These are phyloP conservation scores for Orbilia brochopaga DNA, from an alignment of 2,329 filamentous ascomycete genomes.

Conservation along the genomic window DNA sequence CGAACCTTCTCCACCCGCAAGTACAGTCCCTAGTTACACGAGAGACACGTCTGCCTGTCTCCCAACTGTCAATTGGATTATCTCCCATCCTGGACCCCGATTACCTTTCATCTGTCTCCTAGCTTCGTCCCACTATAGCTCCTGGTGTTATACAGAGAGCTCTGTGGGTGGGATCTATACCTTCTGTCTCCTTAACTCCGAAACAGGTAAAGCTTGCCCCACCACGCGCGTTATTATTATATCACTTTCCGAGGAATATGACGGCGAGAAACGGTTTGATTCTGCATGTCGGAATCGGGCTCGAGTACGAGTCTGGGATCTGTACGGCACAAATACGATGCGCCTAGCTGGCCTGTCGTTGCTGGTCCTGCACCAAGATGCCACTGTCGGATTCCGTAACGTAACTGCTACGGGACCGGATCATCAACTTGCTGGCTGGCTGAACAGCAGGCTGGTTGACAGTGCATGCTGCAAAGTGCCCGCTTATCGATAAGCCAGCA, in stretches of 20 bases:
- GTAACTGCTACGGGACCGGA: too few relatives aligned
- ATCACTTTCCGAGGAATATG: neutral
- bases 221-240: constrained; percentile 5
- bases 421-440: too few relatives aligned
- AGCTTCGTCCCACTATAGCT: constrained; percentile 4
- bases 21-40: neutral
- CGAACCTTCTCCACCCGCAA: neutral
- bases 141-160: constrained; percentile 17
- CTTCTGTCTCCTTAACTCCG: neutral
- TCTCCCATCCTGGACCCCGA: constrained; percentile 9
- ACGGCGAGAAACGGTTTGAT: too few relatives aligned
- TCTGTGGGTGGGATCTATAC: constrained; percentile 11
- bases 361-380: too few relatives aligned
- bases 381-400: too few relatives aligned
- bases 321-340: too few relatives aligned
- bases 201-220: constrained; percentile 39
- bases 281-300: too few relatives aligned
- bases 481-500: neutral
- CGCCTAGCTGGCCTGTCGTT: too few relatives aligned
- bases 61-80: neutral
- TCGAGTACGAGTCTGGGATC: too few relatives aligned
- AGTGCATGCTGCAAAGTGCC: neutral
- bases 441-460: too few relatives aligned
- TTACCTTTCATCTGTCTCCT: neutral
- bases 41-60: neutral